Percentiles rank a stretch among this genome's conserved stretches.
These are phyloP conservation scores for Calycina herbarum DNA, from an alignment of 2,329 filamentous ascomycete species.

Conservation along the genomic window DNA sequence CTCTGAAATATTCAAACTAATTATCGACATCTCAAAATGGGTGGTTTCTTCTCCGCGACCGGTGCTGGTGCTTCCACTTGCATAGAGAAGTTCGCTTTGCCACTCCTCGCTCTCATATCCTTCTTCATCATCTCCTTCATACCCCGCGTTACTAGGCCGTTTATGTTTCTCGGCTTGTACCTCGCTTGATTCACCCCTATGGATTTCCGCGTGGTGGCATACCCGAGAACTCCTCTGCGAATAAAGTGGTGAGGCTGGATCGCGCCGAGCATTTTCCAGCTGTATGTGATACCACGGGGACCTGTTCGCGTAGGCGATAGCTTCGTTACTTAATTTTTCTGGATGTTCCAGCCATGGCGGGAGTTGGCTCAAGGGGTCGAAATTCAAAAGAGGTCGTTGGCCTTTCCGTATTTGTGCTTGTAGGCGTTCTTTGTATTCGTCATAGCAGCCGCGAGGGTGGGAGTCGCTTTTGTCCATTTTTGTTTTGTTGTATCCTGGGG, in stretches of 20 bases:
- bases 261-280: neutral
- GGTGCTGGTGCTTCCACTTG: neutral
- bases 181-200: neutral
- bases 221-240: neutral
- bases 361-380: conserved; percentile 1
- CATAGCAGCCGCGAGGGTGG: neutral
- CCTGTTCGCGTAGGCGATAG: neutral
- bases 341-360: neutral
- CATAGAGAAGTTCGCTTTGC: neutral
- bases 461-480: neutral
- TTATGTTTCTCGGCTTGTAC: neutral
- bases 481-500: neutral
- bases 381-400: neutral
- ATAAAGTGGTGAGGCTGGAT: neutral
- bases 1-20: neutral
- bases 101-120: neutral
- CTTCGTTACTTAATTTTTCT: neutral
- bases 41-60: neutral
- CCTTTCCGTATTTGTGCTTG: neutral
- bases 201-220: neutral
- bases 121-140: neutral
- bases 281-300: neutral
- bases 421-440: neutral
- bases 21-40: neutral
- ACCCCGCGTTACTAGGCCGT: neutral